These are phyloP conservation scores for Lachnellula cervina DNA, from an alignment of 2,329 filamentous ascomycete species.

Conservation along the genomic window DNA sequence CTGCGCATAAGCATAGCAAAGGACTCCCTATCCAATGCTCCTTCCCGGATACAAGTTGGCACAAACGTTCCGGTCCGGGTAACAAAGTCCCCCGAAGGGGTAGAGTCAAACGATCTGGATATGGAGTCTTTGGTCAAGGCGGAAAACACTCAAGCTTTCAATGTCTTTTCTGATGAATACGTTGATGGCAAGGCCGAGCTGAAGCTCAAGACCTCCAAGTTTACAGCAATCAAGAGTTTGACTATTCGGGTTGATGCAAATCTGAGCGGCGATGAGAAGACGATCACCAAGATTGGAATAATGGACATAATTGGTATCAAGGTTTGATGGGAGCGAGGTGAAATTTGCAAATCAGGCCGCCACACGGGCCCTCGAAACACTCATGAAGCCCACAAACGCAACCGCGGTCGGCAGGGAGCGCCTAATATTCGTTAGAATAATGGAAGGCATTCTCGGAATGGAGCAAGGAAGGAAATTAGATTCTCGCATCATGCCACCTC, in stretches of 20 bases:
- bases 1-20: conserved; percentile 22
- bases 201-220: conserved; percentile 29
- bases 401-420: too few relatives aligned
- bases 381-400: too few relatives aligned
- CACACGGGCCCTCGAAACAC: too few relatives aligned
- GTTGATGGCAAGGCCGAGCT: conserved; percentile 23
- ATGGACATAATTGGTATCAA: conserved; percentile 26
- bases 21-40: conserved; percentile 19
- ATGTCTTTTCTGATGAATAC: conserved; percentile 29
- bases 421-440: too few relatives aligned
- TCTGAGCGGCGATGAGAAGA: conserved; percentile 24
- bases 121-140: conserved; percentile 26
- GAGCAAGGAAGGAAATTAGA: too few relatives aligned
- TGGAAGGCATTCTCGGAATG: too few relatives aligned
- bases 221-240: conserved; percentile 26
- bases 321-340: conserved; percentile 9
- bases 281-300: conserved; percentile 21
- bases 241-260: conserved; percentile 28
- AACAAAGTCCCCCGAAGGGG: conserved; percentile 16
- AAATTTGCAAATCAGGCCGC: background rate
- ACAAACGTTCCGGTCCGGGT: conserved; percentile 23
- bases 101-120: conserved; percentile 22
- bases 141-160: conserved; percentile 26
- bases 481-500: too few relatives aligned
- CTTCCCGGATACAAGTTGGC: conserved; percentile 24